A percentile compares a stretch with the other conserved stretches of the same genome.
Evolutionary conservation across 2,329 filamentous ascomycete species (phyloP).

Genomic region (Pezicula neosporulosa): DNA sequence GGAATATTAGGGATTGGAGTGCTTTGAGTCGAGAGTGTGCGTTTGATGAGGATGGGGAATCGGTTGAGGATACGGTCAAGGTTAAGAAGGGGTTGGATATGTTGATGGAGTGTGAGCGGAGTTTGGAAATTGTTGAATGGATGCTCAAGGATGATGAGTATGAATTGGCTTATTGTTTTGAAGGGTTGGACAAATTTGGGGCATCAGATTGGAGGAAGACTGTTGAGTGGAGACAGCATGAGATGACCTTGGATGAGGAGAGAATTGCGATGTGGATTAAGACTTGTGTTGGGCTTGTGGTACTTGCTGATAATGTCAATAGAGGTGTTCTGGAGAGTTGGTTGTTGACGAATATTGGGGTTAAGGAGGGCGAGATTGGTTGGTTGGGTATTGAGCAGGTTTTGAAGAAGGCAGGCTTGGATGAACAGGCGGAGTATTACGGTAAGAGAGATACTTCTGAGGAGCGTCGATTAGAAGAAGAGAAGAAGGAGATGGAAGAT

Average conservation of each 20-base stretch:
- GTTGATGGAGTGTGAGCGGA: neutral
- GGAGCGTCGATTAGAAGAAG: neutral
- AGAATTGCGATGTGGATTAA: slow-evolving; percentile 4
- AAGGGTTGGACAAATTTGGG: neutral
- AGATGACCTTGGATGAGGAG: slow-evolving; percentile 10
- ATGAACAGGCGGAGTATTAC: neutral
- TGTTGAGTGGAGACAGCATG: slow-evolving; percentile 20
- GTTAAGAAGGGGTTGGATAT: too few species aligned
- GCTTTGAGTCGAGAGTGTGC: too few species aligned
- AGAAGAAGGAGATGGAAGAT: neutral
- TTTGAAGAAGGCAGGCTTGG: neutral
- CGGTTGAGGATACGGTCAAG: too few species aligned
- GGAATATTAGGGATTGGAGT: too few species aligned
- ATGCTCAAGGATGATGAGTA: neutral
- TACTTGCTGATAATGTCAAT: neutral
- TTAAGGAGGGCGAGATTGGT: neutral
- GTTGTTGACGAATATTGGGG: neutral
- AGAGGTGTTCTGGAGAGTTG: neutral
- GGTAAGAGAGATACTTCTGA: neutral
- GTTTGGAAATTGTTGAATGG: neutral
- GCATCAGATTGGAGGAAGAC: neutral
- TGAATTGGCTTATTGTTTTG: neutral
- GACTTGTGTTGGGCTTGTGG: neutral
- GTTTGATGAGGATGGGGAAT: too few species aligned
- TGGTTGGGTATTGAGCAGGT: neutral